phyloP scores from a whole-genome alignment of 2,329 filamentous ascomycete species.

The Fusarium foetens region DNA sequence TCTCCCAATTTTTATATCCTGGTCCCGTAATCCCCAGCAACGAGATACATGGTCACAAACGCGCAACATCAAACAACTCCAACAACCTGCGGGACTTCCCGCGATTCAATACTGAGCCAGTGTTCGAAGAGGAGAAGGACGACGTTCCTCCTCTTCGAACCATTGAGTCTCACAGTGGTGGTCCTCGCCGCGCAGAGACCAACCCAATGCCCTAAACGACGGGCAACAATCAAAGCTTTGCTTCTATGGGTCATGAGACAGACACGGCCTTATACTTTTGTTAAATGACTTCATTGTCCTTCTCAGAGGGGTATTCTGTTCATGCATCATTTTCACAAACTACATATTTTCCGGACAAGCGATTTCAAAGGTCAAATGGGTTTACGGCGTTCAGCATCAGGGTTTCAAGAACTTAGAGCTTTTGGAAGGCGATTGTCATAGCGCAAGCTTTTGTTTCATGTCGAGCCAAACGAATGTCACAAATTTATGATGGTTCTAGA shows the following conservation, averaged over 20 bases:
- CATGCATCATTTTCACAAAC: constrained; percentile 13
- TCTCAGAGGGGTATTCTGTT: neutral
- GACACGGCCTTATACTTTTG: neutral
- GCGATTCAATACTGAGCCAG: constrained; percentile 44
- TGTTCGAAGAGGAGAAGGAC: constrained; percentile 43
- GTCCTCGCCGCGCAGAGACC: constrained; percentile 45
- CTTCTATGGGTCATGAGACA: neutral
- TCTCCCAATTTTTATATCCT: constrained; percentile 60
- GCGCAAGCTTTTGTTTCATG: constrained; percentile 21
- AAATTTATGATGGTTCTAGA: neutral
- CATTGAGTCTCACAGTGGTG: constrained; percentile 38
- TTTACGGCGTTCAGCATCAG: constrained; percentile 20
- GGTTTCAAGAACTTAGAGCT: constrained; percentile 13
- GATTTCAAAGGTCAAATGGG: constrained; percentile 4
- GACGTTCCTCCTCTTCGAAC: constrained; percentile 42
- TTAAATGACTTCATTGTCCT: neutral
- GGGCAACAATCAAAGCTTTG: neutral
- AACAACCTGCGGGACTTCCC: constrained; percentile 37
- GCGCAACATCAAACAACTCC: constrained; percentile 46
- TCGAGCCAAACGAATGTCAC: neutral
- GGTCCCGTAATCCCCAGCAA: constrained; percentile 55
- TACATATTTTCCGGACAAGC: constrained; percentile 10
- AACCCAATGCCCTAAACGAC: constrained; percentile 38
- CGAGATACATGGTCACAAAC: constrained; percentile 42
- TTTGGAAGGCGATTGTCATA: neutral